These are phyloP conservation scores for Wallacemonas sp. DNA, from an alignment of 208 protist genomes.

Conservation along the genomic window DNA sequence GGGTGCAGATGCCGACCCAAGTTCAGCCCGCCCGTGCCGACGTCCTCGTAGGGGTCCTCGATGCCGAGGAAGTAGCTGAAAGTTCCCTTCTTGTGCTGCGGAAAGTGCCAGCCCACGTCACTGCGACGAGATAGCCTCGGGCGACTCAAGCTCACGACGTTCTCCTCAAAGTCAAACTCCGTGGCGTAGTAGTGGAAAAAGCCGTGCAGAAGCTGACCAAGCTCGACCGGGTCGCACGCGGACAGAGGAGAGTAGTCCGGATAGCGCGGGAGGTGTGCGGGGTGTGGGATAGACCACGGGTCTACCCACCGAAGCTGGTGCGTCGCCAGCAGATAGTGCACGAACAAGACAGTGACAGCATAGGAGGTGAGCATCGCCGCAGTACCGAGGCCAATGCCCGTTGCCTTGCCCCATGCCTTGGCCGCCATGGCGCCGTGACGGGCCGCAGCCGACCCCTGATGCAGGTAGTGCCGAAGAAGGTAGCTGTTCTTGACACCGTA, in stretches of 20 bases:
- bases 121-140: slow-evolving; percentile 46
- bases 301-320: slow-evolving; percentile 79
- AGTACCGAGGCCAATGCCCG: slow-evolving; percentile 69
- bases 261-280: slow-evolving; percentile 82
- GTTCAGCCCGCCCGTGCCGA: slow-evolving; percentile 81
- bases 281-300: slow-evolving; percentile 84
- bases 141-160: slow-evolving; percentile 79
- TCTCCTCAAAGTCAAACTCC: slow-evolving; percentile 81
- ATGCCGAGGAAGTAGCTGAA: slow-evolving; percentile 85
- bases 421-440: slow-evolving; percentile 83
- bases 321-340: slow-evolving; percentile 86
- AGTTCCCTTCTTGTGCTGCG: slow-evolving; percentile 71
- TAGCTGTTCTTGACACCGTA: slow-evolving; percentile 92
- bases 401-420: slow-evolving; percentile 91
- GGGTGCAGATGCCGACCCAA: slow-evolving; percentile 83
- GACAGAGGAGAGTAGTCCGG: slow-evolving; percentile 79
- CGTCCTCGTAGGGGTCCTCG: slow-evolving; percentile 90
- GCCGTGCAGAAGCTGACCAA: slow-evolving; percentile 75
- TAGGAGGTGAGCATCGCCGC: slow-evolving; percentile 89
- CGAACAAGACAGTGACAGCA: slow-evolving; percentile 82
- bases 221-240: slow-evolving; percentile 65
- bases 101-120: slow-evolving; percentile 81
- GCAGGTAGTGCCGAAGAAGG: slow-evolving; percentile 82
- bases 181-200: slow-evolving; percentile 88
- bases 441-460: slow-evolving; percentile 48